These are phyloP conservation scores for Gillenia trifoliata DNA, from an alignment of 306 rosid genomes.

Conservation along the genomic window DNA sequence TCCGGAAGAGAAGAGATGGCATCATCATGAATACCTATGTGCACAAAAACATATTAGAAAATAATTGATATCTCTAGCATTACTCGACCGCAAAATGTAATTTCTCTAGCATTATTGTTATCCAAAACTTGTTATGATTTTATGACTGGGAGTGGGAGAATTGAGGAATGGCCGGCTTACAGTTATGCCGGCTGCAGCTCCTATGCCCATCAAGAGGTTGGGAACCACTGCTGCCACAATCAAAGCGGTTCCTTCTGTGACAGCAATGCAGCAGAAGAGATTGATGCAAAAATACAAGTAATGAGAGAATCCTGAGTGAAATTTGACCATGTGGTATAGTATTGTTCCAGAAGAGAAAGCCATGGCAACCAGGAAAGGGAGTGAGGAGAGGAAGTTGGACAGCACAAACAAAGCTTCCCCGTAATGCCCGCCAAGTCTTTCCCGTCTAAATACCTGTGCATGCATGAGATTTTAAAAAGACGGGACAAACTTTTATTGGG, in stretches of 20 bases:
- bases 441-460: conserved; percentile 35
- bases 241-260: conserved; percentile 31
- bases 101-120: background rate
- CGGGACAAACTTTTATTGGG: background rate
- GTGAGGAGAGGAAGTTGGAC: conserved; percentile 39
- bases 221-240: conserved; percentile 35
- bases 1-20: conserved; percentile 38
- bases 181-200: conserved; percentile 25
- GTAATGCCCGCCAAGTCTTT: conserved; percentile 46
- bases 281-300: conserved; percentile 41
- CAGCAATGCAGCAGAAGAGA: conserved; percentile 36
- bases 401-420: conserved; percentile 43
- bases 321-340: conserved; percentile 40
- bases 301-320: conserved; percentile 35
- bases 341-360: conserved; percentile 41
- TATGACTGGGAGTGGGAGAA: background rate
- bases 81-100: background rate
- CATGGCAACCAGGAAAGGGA: conserved; percentile 37
- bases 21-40: conserved; percentile 44
- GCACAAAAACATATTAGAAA: background rate
- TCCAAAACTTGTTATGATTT: background rate
- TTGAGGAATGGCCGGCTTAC: conserved; percentile 29
- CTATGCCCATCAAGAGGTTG: conserved; percentile 36
- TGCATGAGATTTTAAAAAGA: background rate
- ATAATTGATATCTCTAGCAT: background rate